Conservation (phyloP, 2,329 filamentous ascomycete species). For the Phyllosticta citriasiana region DNA sequence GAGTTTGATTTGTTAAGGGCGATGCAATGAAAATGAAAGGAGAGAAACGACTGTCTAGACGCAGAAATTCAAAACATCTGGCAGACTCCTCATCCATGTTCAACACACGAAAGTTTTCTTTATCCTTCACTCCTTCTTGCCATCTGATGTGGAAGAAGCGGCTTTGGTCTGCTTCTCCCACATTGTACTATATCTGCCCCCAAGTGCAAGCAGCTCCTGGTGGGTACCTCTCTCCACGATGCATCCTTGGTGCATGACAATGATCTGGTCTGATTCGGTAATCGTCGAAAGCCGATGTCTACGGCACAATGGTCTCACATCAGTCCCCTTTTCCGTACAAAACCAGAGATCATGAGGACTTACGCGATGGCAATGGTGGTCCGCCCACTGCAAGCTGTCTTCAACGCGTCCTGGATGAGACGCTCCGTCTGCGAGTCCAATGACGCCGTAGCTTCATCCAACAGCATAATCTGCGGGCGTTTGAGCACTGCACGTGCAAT, state of each 20-base stretch:
- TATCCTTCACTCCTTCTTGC: no score
- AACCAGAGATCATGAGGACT: neutral
- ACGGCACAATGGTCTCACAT: neutral
- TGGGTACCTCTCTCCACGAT: conserved; percentile 14
- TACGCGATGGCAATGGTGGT: conserved; percentile 28
- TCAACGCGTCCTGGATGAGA: conserved; percentile 39
- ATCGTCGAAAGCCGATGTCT: conserved; percentile 14
- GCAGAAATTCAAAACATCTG: no score
- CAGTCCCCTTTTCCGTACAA: neutral
- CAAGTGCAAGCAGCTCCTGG: conserved; percentile 7
- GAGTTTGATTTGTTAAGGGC: no score
- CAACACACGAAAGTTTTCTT: no score
- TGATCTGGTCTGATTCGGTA: conserved; percentile 11
- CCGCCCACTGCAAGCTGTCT: conserved; percentile 21
- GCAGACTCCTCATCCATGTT: no score
- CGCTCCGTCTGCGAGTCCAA: conserved; percentile 50
- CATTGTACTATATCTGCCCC: conserved; percentile 13
- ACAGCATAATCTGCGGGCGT: conserved; percentile 47
- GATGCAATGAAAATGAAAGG: no score
- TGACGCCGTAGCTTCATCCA: conserved; percentile 54
- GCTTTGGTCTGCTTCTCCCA: conserved; percentile 14
- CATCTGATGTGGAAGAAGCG: neutral
- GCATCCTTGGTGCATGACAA: conserved; percentile 14
- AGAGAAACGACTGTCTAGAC: no score
- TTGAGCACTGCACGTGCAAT: conserved; percentile 47